These are phyloP conservation scores for Dendrobium nobile DNA, from an alignment of 106 monocot genomes.

Conservation along the genomic window DNA sequence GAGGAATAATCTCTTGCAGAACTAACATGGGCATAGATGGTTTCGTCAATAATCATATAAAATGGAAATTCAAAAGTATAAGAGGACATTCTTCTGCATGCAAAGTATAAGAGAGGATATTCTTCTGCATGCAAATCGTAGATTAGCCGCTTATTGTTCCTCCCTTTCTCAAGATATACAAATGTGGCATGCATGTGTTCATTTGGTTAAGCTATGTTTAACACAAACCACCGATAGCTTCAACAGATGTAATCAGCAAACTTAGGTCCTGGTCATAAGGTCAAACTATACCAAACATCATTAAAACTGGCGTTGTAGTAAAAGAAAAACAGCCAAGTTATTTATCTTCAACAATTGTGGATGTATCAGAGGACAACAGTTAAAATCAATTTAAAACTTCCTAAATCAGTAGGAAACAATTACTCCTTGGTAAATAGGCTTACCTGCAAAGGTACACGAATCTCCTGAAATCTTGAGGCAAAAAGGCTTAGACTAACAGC, in stretches of 20 bases:
- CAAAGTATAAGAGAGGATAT: neutral
- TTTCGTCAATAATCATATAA: neutral
- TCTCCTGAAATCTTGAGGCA: slow-evolving; percentile 93
- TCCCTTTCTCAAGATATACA: too few relatives aligned
- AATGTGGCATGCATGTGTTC: neutral
- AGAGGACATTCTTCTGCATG: neutral
- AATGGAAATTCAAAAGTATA: neutral
- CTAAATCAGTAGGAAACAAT: neutral
- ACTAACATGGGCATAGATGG: neutral
- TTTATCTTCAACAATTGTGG: neutral
- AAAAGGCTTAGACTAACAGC: slow-evolving; percentile 96
- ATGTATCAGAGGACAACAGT: neutral
- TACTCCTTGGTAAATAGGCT: neutral
- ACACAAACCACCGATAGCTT: neutral
- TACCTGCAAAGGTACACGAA: slow-evolving; percentile 89
- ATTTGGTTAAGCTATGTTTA: neutral
- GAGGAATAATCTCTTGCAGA: neutral
- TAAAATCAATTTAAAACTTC: neutral
- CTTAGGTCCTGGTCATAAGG: neutral
- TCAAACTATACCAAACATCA: neutral
- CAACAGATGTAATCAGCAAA: neutral
- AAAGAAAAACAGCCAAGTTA: neutral
- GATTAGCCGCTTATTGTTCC: neutral
- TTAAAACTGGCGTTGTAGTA: neutral
- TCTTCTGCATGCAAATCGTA: neutral